Evolutionary conservation across 768 basidiomycete species (phyloP), one percentile per base, ranked within the genome.

Genomic region (Pleurotus tuber-regium): DNA sequence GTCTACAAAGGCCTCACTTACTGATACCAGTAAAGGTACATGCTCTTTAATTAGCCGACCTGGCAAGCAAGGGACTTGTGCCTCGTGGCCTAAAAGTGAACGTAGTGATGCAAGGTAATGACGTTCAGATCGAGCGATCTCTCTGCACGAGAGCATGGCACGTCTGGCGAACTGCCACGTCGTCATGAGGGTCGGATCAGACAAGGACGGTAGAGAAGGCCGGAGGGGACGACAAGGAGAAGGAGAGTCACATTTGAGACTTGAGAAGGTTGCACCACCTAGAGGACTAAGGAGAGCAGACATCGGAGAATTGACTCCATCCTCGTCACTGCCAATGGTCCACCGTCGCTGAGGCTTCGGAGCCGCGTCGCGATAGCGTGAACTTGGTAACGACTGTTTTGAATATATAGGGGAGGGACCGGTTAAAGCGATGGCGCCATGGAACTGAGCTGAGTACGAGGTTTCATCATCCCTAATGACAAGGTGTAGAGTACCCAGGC

Each of bases 21-120:
- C 78, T 14, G 62, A 57, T 30, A 82, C 69, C 10, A 87, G 74
- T 6, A 69, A 72, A 14, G 73, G 78, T 10, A 82, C 66, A 57
- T 86, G 77, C 7, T 71, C 60, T 23, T 74, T 60, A 71, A 87
- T 77, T 12, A 78, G 66, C n/a, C 77, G 65, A 6, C 84, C 77
- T 18, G 81, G 79, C 25, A 75, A 61, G 4, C 46, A 51, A 4
- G 46, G 46, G 5, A 35, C 21, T 11, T n/a, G 5, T 16, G n/a
- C 16, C 31, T 48, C 46, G 31, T 48, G 18, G 11, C 10, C 29
- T 5, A 19, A 30, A 21, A 48, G 10, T 8, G 29, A 28, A n/a
- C 61, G 65, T 38, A 77, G 56, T 12, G 72, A 70, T 12, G 64
- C 51, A 14, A 73, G 65, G 49, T 75, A 75, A 47, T 71, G 71